Evolutionary conservation across 768 basidiomycete genomes (phyloP).

Genomic region (Leucosporidium yakuticum): DNA sequence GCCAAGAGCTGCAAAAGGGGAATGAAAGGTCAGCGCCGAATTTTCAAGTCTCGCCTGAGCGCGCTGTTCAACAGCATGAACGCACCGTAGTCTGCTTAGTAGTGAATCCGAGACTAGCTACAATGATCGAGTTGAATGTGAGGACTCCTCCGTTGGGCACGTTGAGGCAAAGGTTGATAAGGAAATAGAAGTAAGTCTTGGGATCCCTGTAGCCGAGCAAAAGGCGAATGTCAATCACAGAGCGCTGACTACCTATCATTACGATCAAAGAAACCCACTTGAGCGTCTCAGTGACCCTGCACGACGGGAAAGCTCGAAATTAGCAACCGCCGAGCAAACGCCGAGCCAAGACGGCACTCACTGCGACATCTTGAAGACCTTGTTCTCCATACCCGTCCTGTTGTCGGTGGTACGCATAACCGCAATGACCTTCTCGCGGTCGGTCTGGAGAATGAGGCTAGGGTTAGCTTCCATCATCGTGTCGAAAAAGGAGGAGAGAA

Average conservation of each 20-base stretch:
- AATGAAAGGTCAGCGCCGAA: not conserved
- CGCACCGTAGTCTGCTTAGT: slow-evolving; percentile 34
- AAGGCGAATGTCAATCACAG: slow-evolving; percentile 9
- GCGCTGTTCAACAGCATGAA: slow-evolving; percentile 27
- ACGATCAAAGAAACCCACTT: not conserved
- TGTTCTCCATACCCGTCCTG: slow-evolving; percentile 40
- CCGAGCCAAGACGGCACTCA: no score
- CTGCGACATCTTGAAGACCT: slow-evolving; percentile 37
- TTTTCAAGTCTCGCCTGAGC: slow-evolving; percentile 14
- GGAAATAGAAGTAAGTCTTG: slow-evolving; percentile 39
- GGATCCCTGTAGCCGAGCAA: slow-evolving; percentile 37
- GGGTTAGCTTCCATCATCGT: not conserved
- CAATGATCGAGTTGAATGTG: slow-evolving; percentile 33
- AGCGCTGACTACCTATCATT: no score
- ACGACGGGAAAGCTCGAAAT: no score
- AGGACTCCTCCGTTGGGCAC: slow-evolving; percentile 32
- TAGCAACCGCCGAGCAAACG: no score
- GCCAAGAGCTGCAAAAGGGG: slow-evolving; percentile 13
- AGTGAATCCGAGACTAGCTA: slow-evolving; percentile 22
- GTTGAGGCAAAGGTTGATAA: slow-evolving; percentile 36
- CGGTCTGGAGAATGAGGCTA: not conserved
- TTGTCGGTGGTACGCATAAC: slow-evolving; percentile 26
- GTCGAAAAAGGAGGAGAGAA: not conserved
- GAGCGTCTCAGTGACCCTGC: not conserved
- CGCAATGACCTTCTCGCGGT: slow-evolving; percentile 36